Evolutionary conservation across 495 filamentous ascomycete genomes (phyloP), one percentile per base, ranked within the genome.

Genomic region (Antarctomyces pellizariae): DNA sequence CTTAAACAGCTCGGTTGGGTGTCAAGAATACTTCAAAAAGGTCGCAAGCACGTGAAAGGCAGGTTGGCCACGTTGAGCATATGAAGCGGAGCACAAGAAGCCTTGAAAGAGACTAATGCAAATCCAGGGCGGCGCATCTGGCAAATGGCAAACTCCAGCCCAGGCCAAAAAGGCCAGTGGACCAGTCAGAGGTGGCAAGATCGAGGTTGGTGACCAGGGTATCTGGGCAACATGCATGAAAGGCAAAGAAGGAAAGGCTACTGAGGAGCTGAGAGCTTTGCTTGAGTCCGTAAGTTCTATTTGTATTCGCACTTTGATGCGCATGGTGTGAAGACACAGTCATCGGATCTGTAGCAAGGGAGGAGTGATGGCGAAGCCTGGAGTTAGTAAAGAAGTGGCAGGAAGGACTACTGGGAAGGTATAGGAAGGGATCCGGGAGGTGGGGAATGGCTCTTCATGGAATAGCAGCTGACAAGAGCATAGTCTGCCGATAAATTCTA

Each of bases 191-290:
- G 36, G 46, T 22, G 44, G 44, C 23, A 28, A 37, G 15, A 64
- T 80, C 31, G 67, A 77, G 35, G 54, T 67, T 13, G 86, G 86
- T 9, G 78, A 86, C 45, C 54, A 59, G 23, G 86, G 86, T 7
- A 74, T 95, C 16, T 93, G 84, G 62, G 65, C 73, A 14, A 91
- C 89, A 1, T 93, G 82, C 42, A 71, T 80, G 17, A 68, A 70
- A 46, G 67, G 66, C 27, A 72, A 62, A 47, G 84, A 97, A 52
- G 53, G 50, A 12, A 82, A 71, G 51, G 79, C 77, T 11, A 59
- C 74, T 2, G 56, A 53, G 18, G 86, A 97, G 42, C 46, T 79
- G 22, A 49, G 57, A 14, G 57, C 69, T 43, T 45, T 93, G 17
- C 77, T 92, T 42, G 62, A 71, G 10, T 63, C 86, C 55, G 79